A percentile compares a stretch with the other conserved stretches of the same genome.
Evolutionary conservation across 495 filamentous ascomycete species (phyloP).

Genomic region (Amphirosellinia nigrospora): DNA sequence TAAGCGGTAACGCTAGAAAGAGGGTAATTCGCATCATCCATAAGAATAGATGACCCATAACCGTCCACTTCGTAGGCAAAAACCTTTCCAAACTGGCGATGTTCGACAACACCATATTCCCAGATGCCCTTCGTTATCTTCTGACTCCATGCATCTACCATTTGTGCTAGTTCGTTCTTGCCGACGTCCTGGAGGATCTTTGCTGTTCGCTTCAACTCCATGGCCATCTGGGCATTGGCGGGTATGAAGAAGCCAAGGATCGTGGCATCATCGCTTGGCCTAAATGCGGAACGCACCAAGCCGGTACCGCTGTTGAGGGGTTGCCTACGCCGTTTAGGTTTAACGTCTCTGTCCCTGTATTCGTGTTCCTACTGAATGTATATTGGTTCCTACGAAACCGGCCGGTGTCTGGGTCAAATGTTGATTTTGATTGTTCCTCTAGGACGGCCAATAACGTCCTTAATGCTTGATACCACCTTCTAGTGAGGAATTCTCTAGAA

Average conservation of each 20-base stretch:
- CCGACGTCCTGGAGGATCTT: slow-evolving; percentile 66
- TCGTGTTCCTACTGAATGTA: slow-evolving; percentile 82
- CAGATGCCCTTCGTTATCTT: slow-evolving; percentile 77
- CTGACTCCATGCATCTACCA: slow-evolving; percentile 66
- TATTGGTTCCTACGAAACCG: slow-evolving; percentile 75
- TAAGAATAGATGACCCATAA: slow-evolving; percentile 86
- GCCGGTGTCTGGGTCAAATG: slow-evolving; percentile 72
- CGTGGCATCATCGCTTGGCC: slow-evolving; percentile 97
- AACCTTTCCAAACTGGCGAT: slow-evolving; percentile 82
- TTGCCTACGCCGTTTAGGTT: slow-evolving; percentile 85
- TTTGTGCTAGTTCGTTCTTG: slow-evolving; percentile 55
- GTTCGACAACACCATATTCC: slow-evolving; percentile 87
- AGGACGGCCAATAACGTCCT: slow-evolving; percentile 74
- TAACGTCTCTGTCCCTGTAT: slow-evolving; percentile 87
- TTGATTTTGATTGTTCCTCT: slow-evolving; percentile 77
- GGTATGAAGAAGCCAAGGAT: slow-evolving; percentile 96
- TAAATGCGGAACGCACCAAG: slow-evolving; percentile 88
- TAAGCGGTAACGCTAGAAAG: slow-evolving; percentile 83
- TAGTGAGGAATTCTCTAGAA: slow-evolving; percentile 76
- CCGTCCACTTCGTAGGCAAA: slow-evolving; percentile 98
- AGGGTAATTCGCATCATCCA: slow-evolving; percentile 98
- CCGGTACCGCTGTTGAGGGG: slow-evolving; percentile 81
- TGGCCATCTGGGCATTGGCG: slow-evolving; percentile 93
- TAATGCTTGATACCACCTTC: slow-evolving; percentile 81
- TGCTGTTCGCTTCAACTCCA: slow-evolving; percentile 82